Evolutionary conservation across 1,139 yeast genomes (phyloP).

Genomic region (Pichia sp.): DNA sequence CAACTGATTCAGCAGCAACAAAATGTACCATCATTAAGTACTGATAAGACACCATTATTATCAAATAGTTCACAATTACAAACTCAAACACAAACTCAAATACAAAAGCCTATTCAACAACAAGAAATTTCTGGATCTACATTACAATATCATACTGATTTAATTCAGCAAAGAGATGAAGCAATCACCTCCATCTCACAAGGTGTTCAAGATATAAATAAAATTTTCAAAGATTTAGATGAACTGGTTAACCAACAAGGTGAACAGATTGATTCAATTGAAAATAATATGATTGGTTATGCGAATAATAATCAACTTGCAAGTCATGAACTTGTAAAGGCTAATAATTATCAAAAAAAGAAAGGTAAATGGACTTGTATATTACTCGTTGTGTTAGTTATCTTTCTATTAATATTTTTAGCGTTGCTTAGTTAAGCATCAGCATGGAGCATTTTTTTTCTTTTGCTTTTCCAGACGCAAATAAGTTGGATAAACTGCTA

Average conservation of each 20-base stretch:
- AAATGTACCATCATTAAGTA: neutral
- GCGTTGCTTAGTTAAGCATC: constrained; percentile 33
- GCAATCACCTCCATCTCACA: constrained; percentile 68
- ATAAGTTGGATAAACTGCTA: too few relatives aligned
- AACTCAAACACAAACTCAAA: neutral
- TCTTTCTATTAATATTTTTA: constrained; percentile 39
- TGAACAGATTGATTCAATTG: constrained; percentile 73
- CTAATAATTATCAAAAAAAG: constrained; percentile 65
- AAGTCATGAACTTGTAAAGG: constrained; percentile 58
- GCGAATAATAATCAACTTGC: constrained; percentile 70
- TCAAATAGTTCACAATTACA: neutral
- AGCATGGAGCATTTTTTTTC: too few relatives aligned
- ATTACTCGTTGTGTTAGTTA: constrained; percentile 42
- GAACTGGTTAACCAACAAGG: constrained; percentile 79
- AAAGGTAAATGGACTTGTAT: constrained; percentile 73
- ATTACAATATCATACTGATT: constrained; percentile 47
- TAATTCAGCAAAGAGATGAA: constrained; percentile 66
- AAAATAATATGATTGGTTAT: constrained; percentile 63
- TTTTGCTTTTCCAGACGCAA: too few relatives aligned
- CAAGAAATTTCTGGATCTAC: neutral
- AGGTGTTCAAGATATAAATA: constrained; percentile 77
- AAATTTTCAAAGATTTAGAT: constrained; percentile 77
- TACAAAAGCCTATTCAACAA: constrained; percentile 15
- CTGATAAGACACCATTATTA: neutral
- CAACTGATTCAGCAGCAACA: neutral